Percentiles rank a stretch among this genome's conserved stretches.
These are phyloP conservation scores for Herpetospermum pedunculosum DNA, from an alignment of 306 rosid genomes.

Conservation along the genomic window DNA sequence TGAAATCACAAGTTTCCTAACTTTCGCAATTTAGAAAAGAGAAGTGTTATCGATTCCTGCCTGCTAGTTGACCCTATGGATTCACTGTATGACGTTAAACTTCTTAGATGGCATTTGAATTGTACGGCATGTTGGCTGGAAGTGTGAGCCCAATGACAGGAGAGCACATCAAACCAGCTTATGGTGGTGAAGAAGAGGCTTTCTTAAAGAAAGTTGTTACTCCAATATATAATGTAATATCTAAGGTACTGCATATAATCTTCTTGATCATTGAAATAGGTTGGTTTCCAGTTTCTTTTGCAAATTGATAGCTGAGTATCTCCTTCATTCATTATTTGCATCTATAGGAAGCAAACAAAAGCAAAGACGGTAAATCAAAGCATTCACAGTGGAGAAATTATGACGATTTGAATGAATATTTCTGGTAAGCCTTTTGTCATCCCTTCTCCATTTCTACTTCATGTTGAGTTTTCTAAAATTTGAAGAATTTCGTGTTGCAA, in stretches of 20 bases:
- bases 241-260: conserved; percentile 33
- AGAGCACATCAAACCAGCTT: conserved; percentile 84
- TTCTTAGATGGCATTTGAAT: conserved; percentile 86
- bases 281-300: background rate
- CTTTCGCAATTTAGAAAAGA: background rate
- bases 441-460: background rate
- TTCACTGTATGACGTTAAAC: background rate
- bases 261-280: conserved; percentile 6
- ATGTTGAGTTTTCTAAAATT: background rate
- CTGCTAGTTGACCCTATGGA: background rate
- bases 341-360: conserved; percentile 54
- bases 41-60: background rate
- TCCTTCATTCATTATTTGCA: conserved; percentile 9
- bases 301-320: conserved; percentile 6
- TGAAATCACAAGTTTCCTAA: background rate
- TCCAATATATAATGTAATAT: conserved; percentile 78
- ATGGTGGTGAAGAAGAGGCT: conserved; percentile 74
- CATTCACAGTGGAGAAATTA: conserved; percentile 99
- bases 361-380: conserved; percentile 57
- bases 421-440: conserved; percentile 44
- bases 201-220: conserved; percentile 71
- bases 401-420: conserved; percentile 87
- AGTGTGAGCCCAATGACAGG: conserved; percentile 82
- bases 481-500: conserved; percentile 9
- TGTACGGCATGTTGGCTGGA: conserved; percentile 87